These are phyloP conservation scores for Aspergillus glaucus DNA, from an alignment of 2,329 filamentous ascomycete species.

Conservation along the genomic window DNA sequence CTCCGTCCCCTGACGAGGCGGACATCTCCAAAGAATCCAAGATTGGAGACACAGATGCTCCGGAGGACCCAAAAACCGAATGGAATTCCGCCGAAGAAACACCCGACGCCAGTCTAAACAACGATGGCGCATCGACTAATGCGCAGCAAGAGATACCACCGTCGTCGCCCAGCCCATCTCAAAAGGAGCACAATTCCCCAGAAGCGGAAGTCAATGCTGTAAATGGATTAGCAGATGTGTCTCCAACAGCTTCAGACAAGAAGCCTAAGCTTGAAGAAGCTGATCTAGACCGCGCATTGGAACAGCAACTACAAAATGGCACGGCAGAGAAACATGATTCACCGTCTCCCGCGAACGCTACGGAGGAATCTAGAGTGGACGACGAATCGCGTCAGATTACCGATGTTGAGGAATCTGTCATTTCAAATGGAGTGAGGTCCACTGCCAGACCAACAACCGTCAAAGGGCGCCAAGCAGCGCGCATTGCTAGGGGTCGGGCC, in stretches of 20 bases:
- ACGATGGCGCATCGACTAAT: constrained; percentile 1
- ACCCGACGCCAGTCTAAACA: constrained; percentile 4
- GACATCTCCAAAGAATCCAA: constrained; percentile 6
- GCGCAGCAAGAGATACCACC: constrained; percentile 1
- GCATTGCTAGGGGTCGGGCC: constrained; percentile 11
- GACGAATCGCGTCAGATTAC: constrained; percentile 16
- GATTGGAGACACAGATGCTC: constrained; percentile 3
- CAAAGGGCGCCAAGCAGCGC: constrained; percentile 29
- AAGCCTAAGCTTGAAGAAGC: constrained; percentile 27
- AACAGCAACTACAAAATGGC: constrained; percentile 18
- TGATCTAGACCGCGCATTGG: constrained; percentile 15
- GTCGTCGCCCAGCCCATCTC: constrained; percentile 11
- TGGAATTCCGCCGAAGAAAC: constrained; percentile 2
- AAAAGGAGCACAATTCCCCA: constrained; percentile 21
- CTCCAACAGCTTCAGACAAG: constrained; percentile 17
- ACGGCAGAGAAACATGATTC: constrained; percentile 14
- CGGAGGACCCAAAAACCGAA: constrained; percentile 1
- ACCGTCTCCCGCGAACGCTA: constrained; percentile 11
- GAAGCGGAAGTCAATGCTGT: constrained; percentile 15
- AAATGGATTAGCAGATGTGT: constrained; percentile 7
- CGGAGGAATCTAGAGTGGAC: constrained; percentile 8
- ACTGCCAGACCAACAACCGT: constrained; percentile 6
- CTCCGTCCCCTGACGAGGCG: constrained; percentile 9
- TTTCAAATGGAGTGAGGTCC: constrained; percentile 14
- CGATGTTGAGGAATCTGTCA: constrained; percentile 14